Percentiles rank a stretch among this genome's conserved stretches.
phyloP scores from a whole-genome alignment of 208 protist species.

The Leishmania mexicana region DNA sequence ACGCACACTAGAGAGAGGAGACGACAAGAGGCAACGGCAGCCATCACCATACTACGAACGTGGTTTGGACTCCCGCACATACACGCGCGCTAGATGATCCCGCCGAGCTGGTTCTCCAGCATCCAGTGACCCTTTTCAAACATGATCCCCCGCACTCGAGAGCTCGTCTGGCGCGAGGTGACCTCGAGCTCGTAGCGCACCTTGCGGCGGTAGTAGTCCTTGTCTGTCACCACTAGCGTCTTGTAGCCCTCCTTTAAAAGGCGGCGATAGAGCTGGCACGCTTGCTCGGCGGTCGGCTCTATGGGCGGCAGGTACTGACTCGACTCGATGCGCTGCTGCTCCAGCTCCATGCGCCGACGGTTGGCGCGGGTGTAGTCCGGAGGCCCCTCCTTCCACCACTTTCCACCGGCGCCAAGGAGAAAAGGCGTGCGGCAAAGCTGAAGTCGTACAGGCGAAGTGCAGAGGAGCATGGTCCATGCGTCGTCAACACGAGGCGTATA shows the following conservation, averaged over 20 bases:
- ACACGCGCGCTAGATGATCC: constrained; percentile 51
- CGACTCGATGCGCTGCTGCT: constrained; percentile 63
- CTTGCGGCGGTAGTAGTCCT: constrained; percentile 69
- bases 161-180: constrained; percentile 83
- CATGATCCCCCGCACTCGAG: constrained; percentile 89
- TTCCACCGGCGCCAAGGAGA: constrained; percentile 15
- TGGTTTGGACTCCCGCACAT: background rate
- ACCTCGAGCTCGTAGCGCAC: constrained; percentile 89
- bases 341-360: constrained; percentile 53
- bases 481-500: no score
- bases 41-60: background rate
- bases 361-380: constrained; percentile 80
- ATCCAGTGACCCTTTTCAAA: constrained; percentile 90
- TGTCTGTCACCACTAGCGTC: constrained; percentile 73
- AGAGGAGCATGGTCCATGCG: constrained; percentile 17
- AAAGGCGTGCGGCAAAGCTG: constrained; percentile 33
- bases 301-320: constrained; percentile 61
- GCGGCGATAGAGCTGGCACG: constrained; percentile 66
- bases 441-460: constrained; percentile 20
- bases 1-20: background rate
- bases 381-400: constrained; percentile 79
- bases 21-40: background rate
- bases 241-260: constrained; percentile 61
- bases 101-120: constrained; percentile 78
- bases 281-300: constrained; percentile 71